A percentile compares a stretch with the other conserved stretches of the same genome.
Evolutionary conservation across 495 filamentous ascomycete genomes (phyloP).

Genomic region (Podospora pseudocomata): DNA sequence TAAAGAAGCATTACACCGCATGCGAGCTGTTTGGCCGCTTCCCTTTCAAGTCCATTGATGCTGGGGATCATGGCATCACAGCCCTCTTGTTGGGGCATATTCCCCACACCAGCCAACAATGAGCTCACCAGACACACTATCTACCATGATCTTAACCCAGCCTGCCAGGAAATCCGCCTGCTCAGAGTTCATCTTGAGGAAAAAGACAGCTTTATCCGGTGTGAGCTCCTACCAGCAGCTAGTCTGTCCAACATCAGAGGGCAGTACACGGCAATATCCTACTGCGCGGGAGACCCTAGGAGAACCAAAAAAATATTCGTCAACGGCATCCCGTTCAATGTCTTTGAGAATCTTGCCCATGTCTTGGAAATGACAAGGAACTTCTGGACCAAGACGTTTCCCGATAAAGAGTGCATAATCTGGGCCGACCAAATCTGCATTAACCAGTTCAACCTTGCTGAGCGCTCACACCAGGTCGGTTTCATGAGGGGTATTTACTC

Average conservation of each 20-base stretch:
- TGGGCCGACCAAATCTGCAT: slow-evolving; percentile 26
- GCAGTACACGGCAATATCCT: not conserved
- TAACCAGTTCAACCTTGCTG: slow-evolving; percentile 24
- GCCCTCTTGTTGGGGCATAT: slow-evolving; percentile 1
- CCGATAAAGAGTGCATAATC: slow-evolving; percentile 8
- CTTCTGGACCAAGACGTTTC: slow-evolving; percentile 11
- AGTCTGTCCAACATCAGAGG: not conserved
- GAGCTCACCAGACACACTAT: not conserved
- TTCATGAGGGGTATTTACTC: not conserved
- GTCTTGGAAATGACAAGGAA: slow-evolving; percentile 20
- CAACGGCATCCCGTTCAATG: slow-evolving; percentile 18
- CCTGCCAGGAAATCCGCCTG: slow-evolving; percentile 12
- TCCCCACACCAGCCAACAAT: slow-evolving; percentile 15
- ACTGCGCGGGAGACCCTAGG: not conserved
- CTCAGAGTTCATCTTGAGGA: slow-evolving; percentile 5
- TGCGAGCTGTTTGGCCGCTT: no score
- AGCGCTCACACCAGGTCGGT: slow-evolving; percentile 24
- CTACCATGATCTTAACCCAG: slow-evolving; percentile 7
- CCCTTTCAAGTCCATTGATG: not conserved
- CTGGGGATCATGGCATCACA: not conserved
- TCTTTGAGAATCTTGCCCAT: slow-evolving; percentile 25
- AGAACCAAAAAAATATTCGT: slow-evolving; percentile 13
- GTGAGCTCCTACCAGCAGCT: not conserved
- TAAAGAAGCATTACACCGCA: no score
- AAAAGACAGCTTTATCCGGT: not conserved